Evolutionary conservation across 306 rosid species (phyloP).

Genomic region (Erythrophleum fordii): DNA sequence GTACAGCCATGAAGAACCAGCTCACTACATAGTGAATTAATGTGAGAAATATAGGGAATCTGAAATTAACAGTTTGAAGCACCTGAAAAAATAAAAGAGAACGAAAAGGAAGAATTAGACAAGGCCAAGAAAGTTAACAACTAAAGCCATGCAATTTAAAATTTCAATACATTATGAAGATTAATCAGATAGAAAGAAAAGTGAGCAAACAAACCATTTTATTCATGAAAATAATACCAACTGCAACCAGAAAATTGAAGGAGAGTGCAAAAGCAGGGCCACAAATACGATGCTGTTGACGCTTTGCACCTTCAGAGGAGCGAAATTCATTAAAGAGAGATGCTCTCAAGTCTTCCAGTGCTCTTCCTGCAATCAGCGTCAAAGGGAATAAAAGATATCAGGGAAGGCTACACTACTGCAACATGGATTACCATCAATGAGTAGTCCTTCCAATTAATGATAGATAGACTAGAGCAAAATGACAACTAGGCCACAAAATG

Average conservation of each 20-base stretch:
- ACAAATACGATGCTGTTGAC: constrained; percentile 68
- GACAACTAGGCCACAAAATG: not conserved
- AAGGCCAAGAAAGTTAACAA: constrained; percentile 31
- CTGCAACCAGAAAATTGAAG: constrained; percentile 83
- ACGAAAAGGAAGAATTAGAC: not conserved
- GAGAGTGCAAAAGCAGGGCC: constrained; percentile 78
- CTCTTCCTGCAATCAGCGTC: constrained; percentile 55
- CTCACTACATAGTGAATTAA: constrained; percentile 79
- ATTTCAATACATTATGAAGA: constrained; percentile 8
- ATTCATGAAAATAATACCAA: constrained; percentile 80
- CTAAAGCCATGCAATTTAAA: constrained; percentile 21
- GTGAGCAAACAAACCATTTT: constrained; percentile 70
- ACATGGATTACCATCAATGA: not conserved
- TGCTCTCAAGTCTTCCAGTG: constrained; percentile 72
- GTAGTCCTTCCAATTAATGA: not conserved
- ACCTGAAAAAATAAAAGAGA: constrained; percentile 55
- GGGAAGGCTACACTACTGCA: not conserved
- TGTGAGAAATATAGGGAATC: constrained; percentile 76
- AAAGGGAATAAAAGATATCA: constrained; percentile 11
- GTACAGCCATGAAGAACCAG: constrained; percentile 84
- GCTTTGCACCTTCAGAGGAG: constrained; percentile 69
- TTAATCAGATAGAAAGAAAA: constrained; percentile 23
- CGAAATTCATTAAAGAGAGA: constrained; percentile 66
- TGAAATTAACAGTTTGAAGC: constrained; percentile 76
- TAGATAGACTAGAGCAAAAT: not conserved